These are phyloP conservation scores for Nakazawaea anatomiae DNA, from an alignment of 805 yeast species.

Conservation along the genomic window DNA sequence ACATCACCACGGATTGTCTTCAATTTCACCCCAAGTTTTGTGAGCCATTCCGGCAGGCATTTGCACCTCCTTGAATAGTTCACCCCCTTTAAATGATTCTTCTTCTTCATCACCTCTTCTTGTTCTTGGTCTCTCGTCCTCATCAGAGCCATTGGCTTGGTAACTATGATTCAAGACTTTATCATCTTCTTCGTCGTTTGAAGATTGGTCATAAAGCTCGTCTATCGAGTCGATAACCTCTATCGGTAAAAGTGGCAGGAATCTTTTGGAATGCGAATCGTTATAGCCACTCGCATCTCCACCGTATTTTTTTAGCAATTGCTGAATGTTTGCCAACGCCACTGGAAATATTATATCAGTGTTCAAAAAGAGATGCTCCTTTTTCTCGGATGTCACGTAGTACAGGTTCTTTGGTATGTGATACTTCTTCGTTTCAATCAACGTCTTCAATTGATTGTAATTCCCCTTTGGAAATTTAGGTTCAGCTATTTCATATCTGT, in stretches of 20 bases:
- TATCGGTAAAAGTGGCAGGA: slow-evolving; percentile 69
- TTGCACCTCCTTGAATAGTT: slow-evolving; percentile 40
- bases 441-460: slow-evolving; percentile 34
- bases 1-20: slow-evolving; percentile 58
- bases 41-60: slow-evolving; percentile 46
- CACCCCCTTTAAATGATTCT: slow-evolving; percentile 31
- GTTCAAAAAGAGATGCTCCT: slow-evolving; percentile 38
- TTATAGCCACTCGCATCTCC: slow-evolving; percentile 56
- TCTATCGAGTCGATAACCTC: slow-evolving; percentile 68
- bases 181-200: slow-evolving; percentile 17
- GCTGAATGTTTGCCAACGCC: slow-evolving; percentile 66
- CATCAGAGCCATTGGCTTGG: slow-evolving; percentile 12
- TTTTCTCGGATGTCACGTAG: slow-evolving; percentile 16
- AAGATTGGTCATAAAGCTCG: slow-evolving; percentile 47
- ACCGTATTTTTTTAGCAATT: slow-evolving; percentile 71
- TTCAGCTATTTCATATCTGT: slow-evolving; percentile 83
- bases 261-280: slow-evolving; percentile 44
- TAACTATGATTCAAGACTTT: not conserved
- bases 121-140: not conserved
- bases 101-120: slow-evolving; percentile 8
- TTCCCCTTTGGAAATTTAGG: slow-evolving; percentile 52
- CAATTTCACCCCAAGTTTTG: slow-evolving; percentile 50
- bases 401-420: slow-evolving; percentile 11
- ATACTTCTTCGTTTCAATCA: slow-evolving; percentile 15
- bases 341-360: slow-evolving; percentile 48